Evolutionary conservation across 2,329 filamentous ascomycete species (phyloP).

Genomic region (Colletotrichum theobromicola): DNA sequence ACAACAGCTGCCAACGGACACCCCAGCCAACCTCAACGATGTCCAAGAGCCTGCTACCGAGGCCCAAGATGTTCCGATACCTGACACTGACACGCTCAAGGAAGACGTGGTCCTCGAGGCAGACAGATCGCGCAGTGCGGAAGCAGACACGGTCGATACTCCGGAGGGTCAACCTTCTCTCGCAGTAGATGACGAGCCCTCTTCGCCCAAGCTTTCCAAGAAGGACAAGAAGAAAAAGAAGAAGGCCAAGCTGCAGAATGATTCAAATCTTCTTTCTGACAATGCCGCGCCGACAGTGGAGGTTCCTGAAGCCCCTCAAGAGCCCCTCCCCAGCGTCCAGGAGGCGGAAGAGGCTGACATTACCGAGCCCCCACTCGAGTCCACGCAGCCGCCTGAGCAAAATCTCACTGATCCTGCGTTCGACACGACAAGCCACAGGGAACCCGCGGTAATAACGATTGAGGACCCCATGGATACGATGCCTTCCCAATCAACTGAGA

Average conservation of each 20-base stretch:
- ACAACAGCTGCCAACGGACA: not conserved
- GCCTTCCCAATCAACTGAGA: not conserved
- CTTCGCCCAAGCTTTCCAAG: slow-evolving; percentile 9
- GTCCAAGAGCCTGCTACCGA: not conserved
- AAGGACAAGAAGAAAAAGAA: slow-evolving; percentile 25
- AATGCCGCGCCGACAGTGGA: slow-evolving; percentile 9
- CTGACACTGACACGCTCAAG: not conserved
- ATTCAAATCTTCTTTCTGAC: not conserved
- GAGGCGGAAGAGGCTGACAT: not conserved
- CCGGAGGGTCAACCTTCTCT: not conserved
- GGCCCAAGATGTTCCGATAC: not conserved
- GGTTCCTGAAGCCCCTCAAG: not conserved
- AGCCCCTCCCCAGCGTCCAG: not conserved
- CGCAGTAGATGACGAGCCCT: not conserved
- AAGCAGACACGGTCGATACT: not conserved
- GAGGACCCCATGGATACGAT: not conserved
- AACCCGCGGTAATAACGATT: not conserved
- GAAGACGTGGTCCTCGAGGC: not conserved
- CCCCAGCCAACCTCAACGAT: not conserved
- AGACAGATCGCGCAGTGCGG: not conserved
- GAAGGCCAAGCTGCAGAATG: slow-evolving; percentile 7
- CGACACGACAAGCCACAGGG: not conserved
- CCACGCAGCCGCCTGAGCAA: not conserved
- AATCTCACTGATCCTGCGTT: not conserved
- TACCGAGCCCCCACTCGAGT: not conserved